phyloP scores from a whole-genome alignment of 116 monocot genomes.

The Dioscorea cayenensis region DNA sequence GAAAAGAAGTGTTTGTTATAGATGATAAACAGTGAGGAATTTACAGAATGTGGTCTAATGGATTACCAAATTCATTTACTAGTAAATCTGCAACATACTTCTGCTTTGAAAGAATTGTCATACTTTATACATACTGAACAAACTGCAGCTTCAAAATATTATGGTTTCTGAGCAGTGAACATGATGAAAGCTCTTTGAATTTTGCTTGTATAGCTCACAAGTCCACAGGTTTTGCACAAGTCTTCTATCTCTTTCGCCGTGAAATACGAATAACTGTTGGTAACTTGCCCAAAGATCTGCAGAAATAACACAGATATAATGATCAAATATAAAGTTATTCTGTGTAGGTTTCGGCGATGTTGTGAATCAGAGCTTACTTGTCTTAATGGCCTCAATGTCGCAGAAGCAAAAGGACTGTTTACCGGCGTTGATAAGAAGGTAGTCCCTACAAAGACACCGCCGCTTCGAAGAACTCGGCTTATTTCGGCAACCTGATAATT shows the following conservation, averaged over 20 bases:
- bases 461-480: slow-evolving; percentile 77
- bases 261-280: slow-evolving; percentile 61
- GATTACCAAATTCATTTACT: not conserved
- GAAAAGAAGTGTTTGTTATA: not conserved
- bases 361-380: slow-evolving; percentile 28
- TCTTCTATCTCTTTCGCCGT: slow-evolving; percentile 81
- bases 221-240: slow-evolving; percentile 83
- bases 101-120: not conserved
- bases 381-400: slow-evolving; percentile 32
- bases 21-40: not conserved
- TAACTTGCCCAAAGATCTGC: slow-evolving; percentile 53
- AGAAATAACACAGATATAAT: slow-evolving; percentile 1
- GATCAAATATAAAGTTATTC: not conserved
- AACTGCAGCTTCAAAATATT: not conserved
- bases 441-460: slow-evolving; percentile 88
- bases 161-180: slow-evolving; percentile 92
- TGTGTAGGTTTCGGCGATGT: not conserved
- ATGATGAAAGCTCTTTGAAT: slow-evolving; percentile 79
- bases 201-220: slow-evolving; percentile 69
- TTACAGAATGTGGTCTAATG: not conserved
- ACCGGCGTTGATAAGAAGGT: slow-evolving; percentile 62
- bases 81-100: not conserved
- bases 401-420: slow-evolving; percentile 51
- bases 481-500: slow-evolving; percentile 77
- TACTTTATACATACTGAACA: not conserved